These are phyloP conservation scores for Backusella parvicylindrica DNA, from an alignment of 192 early-diverging fungal genomes.

Conservation along the genomic window DNA sequence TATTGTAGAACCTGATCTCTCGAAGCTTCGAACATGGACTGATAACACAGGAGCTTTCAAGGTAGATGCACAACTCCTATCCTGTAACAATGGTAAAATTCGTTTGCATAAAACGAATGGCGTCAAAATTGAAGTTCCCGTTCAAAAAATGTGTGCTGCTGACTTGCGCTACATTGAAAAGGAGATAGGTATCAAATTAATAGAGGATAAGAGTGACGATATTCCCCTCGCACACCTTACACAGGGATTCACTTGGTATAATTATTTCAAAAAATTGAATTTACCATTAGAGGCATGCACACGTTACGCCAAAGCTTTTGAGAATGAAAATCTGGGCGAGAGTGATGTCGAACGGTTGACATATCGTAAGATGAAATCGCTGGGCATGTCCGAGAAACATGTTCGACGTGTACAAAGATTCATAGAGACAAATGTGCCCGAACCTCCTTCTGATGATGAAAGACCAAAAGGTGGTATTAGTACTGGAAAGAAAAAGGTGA, in stretches of 20 bases:
- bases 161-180: conserved; percentile 52
- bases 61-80: conserved; percentile 89
- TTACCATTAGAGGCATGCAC: conserved; percentile 66
- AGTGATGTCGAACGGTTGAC: conserved; percentile 72
- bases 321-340: conserved; percentile 76
- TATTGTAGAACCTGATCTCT: conserved; percentile 20
- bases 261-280: conserved; percentile 81
- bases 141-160: conserved; percentile 77
- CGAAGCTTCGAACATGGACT: conserved; percentile 76
- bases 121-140: conserved; percentile 87
- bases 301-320: conserved; percentile 82
- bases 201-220: conserved; percentile 26
- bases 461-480: neutral
- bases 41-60: conserved; percentile 90
- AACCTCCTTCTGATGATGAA: conserved; percentile 43
- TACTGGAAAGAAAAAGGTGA: conserved; percentile 30
- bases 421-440: conserved; percentile 47
- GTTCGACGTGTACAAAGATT: conserved; percentile 72
- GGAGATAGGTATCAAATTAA: conserved; percentile 19
- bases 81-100: conserved; percentile 76
- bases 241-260: conserved; percentile 66
- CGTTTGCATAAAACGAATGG: conserved; percentile 95
- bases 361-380: conserved; percentile 63
- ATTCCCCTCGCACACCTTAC: conserved; percentile 30
- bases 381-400: conserved; percentile 86